phyloP scores from a whole-genome alignment of 306 rosid genomes.

The Morella rubra region DNA sequence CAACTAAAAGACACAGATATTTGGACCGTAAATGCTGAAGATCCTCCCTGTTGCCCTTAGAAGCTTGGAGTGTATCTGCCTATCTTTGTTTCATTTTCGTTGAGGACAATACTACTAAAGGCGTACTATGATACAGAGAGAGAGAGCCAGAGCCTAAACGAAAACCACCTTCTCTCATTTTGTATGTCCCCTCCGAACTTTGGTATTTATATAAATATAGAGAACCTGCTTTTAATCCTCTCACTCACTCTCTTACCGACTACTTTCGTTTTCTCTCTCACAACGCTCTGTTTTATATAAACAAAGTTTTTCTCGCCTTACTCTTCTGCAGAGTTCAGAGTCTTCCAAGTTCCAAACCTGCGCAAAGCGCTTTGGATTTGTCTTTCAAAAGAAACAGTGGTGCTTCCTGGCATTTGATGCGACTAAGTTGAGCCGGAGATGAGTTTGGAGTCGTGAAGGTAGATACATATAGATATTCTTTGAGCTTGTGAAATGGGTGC shows the following conservation, averaged over 20 bases:
- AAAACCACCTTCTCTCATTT: neutral
- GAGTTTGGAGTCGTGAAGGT: slow-evolving; percentile 22
- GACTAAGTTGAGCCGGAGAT: slow-evolving; percentile 21
- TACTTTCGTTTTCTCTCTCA: slow-evolving; percentile 26
- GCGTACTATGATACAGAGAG: neutral
- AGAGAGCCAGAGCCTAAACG: neutral
- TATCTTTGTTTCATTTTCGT: neutral
- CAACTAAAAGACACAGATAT: slow-evolving; percentile 29
- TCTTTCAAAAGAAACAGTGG: neutral
- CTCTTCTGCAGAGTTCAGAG: slow-evolving; percentile 21
- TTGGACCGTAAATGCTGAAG: slow-evolving; percentile 19
- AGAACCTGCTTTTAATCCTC: slow-evolving; percentile 10
- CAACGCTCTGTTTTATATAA: slow-evolving; percentile 13
- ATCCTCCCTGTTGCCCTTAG: slow-evolving; percentile 29
- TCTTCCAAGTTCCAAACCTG: slow-evolving; percentile 8
- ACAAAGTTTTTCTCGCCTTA: slow-evolving; percentile 19
- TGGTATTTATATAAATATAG: neutral
- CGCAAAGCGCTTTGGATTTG: neutral
- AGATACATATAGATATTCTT: neutral
- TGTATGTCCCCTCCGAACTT: neutral
- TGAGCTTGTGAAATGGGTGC: slow-evolving; percentile 37
- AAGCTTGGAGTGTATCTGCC: slow-evolving; percentile 18
- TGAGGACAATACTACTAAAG: slow-evolving; percentile 13
- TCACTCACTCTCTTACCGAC: slow-evolving; percentile 32
- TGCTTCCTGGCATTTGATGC: neutral